Evolutionary conservation across 108 stramenopile species (phyloP).

Genomic region (Nitzschia sp.): DNA sequence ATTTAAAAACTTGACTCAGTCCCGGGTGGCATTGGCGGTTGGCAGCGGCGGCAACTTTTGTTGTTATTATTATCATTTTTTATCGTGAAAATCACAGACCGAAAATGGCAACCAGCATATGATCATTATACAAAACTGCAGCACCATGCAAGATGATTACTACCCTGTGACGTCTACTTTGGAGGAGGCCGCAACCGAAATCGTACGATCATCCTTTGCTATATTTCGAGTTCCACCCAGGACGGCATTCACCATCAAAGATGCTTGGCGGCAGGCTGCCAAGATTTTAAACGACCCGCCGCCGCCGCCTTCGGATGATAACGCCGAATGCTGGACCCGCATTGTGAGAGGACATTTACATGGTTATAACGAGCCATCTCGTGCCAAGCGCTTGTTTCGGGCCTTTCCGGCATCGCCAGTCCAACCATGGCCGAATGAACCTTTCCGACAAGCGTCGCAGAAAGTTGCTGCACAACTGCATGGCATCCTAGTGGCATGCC

Average conservation of each 20-base stretch:
- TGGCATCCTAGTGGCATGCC: slow-evolving; percentile 8
- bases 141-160: no score
- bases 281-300: slow-evolving; percentile 1
- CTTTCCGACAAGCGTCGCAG: background rate
- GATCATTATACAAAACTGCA: no score
- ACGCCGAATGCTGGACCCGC: background rate
- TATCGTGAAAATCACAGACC: no score
- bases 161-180: background rate
- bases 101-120: no score
- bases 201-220: slow-evolving; percentile 5
- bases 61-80: no score
- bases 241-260: background rate
- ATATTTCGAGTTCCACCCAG: slow-evolving; percentile 1
- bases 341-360: slow-evolving; percentile 34
- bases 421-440: slow-evolving; percentile 37
- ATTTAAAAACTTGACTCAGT: no score
- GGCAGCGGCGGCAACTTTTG: no score
- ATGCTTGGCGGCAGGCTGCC: slow-evolving; percentile 6
- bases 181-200: slow-evolving; percentile 18
- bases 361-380: slow-evolving; percentile 35
- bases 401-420: slow-evolving; percentile 10
- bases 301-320: background rate
- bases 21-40: no score
- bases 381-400: slow-evolving; percentile 37
- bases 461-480: slow-evolving; percentile 6